These are phyloP conservation scores for Gentiana dahurica DNA, from an alignment of 257 asterid species.

Conservation along the genomic window DNA sequence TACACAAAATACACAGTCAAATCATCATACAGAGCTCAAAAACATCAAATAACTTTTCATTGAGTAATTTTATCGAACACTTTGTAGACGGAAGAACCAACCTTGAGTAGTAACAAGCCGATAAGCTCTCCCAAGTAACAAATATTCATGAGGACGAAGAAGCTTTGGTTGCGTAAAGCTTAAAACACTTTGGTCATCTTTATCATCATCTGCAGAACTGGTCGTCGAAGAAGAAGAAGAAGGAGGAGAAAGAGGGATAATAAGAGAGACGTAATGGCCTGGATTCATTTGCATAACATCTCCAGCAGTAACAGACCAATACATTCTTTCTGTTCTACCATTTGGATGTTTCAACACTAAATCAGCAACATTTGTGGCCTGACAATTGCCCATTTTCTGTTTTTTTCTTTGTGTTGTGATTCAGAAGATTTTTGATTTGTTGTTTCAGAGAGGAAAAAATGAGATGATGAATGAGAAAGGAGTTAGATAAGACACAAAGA, in stretches of 20 bases:
- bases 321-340: constrained; percentile 68
- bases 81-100: neutral
- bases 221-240: too few relatives aligned
- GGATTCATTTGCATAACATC: constrained; percentile 82
- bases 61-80: too few relatives aligned
- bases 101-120: constrained; percentile 86
- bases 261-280: constrained; percentile 79
- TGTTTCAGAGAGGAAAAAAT: too few relatives aligned
- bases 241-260: constrained; percentile 40
- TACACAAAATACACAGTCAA: neutral
- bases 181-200: constrained; percentile 23
- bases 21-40: too few relatives aligned
- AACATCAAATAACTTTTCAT: too few relatives aligned
- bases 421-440: too few relatives aligned
- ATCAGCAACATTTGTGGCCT: constrained; percentile 78
- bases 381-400: constrained; percentile 72
- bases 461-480: too few relatives aligned
- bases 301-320: constrained; percentile 56
- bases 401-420: neutral
- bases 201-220: constrained; percentile 8
- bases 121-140: constrained; percentile 74
- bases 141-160: constrained; percentile 57
- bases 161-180: constrained; percentile 70
- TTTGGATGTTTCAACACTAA: constrained; percentile 76
- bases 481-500: too few relatives aligned